Percentiles rank a stretch among this genome's conserved stretches.
phyloP scores from a whole-genome alignment of 108 stramenopile genomes.

The Tribonema minus region DNA sequence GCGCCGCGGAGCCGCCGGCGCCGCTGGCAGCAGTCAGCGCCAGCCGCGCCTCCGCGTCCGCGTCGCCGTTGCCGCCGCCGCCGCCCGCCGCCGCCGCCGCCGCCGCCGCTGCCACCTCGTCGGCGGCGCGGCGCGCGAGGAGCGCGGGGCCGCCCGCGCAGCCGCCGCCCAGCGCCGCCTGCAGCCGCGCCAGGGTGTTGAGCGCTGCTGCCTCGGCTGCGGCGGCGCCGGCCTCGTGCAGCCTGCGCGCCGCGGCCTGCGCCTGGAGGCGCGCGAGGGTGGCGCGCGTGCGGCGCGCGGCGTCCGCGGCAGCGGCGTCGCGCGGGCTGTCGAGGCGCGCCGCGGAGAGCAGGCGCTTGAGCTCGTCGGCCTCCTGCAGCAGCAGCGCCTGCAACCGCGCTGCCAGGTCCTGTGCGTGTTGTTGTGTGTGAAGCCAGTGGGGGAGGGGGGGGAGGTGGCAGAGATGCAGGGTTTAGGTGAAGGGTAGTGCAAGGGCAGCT shows the following conservation, averaged over 20 bases:
- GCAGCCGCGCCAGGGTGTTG: neutral
- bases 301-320: neutral
- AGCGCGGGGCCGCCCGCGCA: neutral
- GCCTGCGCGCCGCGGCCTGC: neutral
- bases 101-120: neutral
- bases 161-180: neutral
- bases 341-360: slow-evolving; percentile 51
- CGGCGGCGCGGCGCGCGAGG: neutral
- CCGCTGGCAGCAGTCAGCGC: neutral
- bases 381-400: slow-evolving; percentile 30
- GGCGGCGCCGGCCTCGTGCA: neutral
- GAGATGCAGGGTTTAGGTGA: too few relatives aligned
- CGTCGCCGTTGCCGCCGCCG: neutral
- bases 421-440: too few relatives aligned
- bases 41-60: neutral
- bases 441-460: too few relatives aligned
- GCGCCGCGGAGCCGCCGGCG: neutral
- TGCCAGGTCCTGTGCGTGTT: slow-evolving; percentile 26
- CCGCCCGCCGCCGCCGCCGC: neutral
- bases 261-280: slow-evolving; percentile 9
- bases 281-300: neutral
- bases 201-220: neutral
- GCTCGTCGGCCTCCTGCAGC: slow-evolving; percentile 50
- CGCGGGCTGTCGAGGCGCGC: too few relatives aligned
- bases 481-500: too few relatives aligned